These are phyloP conservation scores for Thalassiosira exigua DNA, from an alignment of 352 stramenopile genomes.

Conservation along the genomic window DNA sequence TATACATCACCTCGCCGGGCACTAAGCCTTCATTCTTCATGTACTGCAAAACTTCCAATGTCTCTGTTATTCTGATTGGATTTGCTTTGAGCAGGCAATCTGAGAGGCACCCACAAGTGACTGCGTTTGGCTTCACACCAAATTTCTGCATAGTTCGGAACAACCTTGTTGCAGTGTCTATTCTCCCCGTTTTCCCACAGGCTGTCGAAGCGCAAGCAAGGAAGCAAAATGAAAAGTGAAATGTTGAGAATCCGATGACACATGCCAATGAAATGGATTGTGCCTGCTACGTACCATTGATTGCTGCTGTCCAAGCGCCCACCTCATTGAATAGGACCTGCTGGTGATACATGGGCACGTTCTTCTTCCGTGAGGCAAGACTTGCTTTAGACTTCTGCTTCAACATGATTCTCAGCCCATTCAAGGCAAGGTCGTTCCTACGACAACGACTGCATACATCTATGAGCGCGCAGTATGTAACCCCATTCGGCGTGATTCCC, in stretches of 20 bases:
- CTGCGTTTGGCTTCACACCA: constrained; percentile 74
- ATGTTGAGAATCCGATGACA: too few species aligned
- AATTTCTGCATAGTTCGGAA: constrained; percentile 77
- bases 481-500: constrained; percentile 76
- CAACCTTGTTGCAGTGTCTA: constrained; percentile 72
- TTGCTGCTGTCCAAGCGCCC: constrained; percentile 83
- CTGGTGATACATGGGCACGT: constrained; percentile 9
- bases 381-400: constrained; percentile 53
- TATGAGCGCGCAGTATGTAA: constrained; percentile 84
- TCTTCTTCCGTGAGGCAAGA: not conserved
- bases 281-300: too few species aligned
- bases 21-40: constrained; percentile 79
- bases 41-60: constrained; percentile 76
- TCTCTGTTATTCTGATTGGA: constrained; percentile 62
- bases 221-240: too few species aligned
- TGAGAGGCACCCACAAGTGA: constrained; percentile 78
- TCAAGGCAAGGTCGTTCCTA: constrained; percentile 79
- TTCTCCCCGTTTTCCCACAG: constrained; percentile 78
- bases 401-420: constrained; percentile 80
- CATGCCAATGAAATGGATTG: too few species aligned
- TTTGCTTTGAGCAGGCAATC: constrained; percentile 69
- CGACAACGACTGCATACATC: constrained; percentile 78
- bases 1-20: constrained; percentile 84
- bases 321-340: constrained; percentile 68
- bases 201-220: too few species aligned